phyloP scores from a whole-genome alignment of 2,329 filamentous ascomycete species.

The Hypocreales sp. region DNA sequence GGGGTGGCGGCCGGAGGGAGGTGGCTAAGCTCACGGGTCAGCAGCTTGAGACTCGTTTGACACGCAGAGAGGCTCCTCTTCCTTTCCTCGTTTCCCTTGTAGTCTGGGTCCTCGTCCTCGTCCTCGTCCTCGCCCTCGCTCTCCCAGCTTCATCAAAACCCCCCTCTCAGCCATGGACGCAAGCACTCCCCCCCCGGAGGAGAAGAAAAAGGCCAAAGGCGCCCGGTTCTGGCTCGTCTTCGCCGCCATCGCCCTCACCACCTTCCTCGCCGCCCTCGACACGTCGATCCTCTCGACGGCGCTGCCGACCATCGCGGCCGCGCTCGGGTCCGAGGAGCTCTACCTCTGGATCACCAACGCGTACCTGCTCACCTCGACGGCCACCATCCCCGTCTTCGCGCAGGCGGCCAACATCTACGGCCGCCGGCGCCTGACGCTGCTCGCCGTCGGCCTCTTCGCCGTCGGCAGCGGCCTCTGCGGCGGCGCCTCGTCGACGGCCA shows the following conservation, averaged over 20 bases:
- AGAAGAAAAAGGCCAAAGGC: too few species aligned
- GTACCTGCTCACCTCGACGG: constrained; percentile 8
- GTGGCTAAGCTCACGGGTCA: too few species aligned
- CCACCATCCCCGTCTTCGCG: constrained; percentile 14
- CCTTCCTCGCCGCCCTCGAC: constrained; percentile 11
- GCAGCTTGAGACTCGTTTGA: too few species aligned
- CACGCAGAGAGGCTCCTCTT: too few species aligned
- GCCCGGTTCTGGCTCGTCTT: constrained; percentile 9
- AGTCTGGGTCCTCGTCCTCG: too few species aligned
- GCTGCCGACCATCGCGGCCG: constrained; percentile 10
- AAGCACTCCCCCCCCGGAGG: too few species aligned
- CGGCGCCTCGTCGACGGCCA: constrained; percentile 8
- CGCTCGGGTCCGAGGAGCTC: constrained; percentile 6
- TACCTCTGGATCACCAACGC: constrained; percentile 12
- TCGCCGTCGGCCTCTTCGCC: constrained; percentile 7
- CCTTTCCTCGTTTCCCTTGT: too few species aligned
- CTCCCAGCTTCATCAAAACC: too few species aligned
- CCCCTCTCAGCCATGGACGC: too few species aligned
- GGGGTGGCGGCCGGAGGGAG: too few species aligned
- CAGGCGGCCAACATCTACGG: constrained; percentile 35
- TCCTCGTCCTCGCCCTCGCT: too few species aligned
- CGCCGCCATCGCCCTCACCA: constrained; percentile 6
- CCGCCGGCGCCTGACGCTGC: constrained; percentile 22
- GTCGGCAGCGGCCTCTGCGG: constrained; percentile 10
- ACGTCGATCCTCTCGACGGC: constrained; percentile 14